Percentiles rank a stretch among this genome's conserved stretches.
phyloP scores from a whole-genome alignment of 176 grass and related monocot species.

The Miscanthus lutarioriparius region DNA sequence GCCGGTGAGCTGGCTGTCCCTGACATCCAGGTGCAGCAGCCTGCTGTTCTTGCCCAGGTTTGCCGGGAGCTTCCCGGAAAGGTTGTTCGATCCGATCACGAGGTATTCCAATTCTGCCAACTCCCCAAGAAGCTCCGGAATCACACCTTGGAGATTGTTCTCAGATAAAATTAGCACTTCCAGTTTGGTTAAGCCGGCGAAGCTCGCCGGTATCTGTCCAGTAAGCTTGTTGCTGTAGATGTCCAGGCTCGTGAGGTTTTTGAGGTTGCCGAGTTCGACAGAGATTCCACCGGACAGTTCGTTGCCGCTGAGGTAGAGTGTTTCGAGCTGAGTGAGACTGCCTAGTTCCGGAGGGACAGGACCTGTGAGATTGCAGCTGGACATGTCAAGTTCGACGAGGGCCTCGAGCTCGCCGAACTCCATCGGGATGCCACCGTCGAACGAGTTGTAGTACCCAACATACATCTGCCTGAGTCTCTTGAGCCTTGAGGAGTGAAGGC shows the following conservation, averaged over 20 bases:
- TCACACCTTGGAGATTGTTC: too few relatives aligned
- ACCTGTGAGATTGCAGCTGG: slow-evolving; percentile 35
- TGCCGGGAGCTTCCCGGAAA: too few relatives aligned
- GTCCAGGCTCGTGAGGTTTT: slow-evolving; percentile 44
- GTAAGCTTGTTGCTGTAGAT: slow-evolving; percentile 63
- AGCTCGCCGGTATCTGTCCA: slow-evolving; percentile 56
- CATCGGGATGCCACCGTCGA: slow-evolving; percentile 63
- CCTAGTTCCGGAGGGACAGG: slow-evolving; percentile 39
- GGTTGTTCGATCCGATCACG: too few relatives aligned
- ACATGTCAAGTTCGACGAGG: slow-evolving; percentile 40
- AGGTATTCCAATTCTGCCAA: too few relatives aligned
- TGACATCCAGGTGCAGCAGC: too few relatives aligned
- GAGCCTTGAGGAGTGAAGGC: slow-evolving; percentile 29
- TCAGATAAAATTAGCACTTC: neutral
- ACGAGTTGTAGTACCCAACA: slow-evolving; percentile 59
- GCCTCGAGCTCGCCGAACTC: slow-evolving; percentile 45
- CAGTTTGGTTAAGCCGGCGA: slow-evolving; percentile 40
- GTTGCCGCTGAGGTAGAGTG: slow-evolving; percentile 36
- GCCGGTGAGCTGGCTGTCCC: too few relatives aligned
- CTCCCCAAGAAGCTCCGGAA: too few relatives aligned
- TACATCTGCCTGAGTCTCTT: slow-evolving; percentile 33
- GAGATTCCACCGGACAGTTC: slow-evolving; percentile 24
- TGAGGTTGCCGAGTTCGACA: slow-evolving; percentile 43
- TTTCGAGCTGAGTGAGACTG: slow-evolving; percentile 27
- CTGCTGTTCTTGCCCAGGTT: too few relatives aligned